Conservation (phyloP, 805 yeast genomes). For the Blastobotrys mokoenaii region DNA sequence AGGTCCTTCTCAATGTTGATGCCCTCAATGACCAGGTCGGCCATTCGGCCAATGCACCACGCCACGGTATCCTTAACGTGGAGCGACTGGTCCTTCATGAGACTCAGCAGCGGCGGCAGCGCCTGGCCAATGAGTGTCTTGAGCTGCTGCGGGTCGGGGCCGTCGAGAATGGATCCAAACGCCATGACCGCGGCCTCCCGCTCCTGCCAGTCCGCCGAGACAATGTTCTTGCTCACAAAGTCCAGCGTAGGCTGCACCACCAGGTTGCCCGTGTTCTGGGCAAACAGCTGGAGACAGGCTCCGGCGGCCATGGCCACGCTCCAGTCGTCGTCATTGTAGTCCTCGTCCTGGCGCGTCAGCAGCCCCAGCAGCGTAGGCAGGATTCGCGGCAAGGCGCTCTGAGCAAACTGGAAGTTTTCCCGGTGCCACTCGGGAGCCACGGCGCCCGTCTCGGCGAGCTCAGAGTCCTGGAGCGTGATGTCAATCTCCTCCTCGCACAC, state of each 20-base stretch:
- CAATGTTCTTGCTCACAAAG: constrained; percentile 72
- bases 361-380: constrained; percentile 77
- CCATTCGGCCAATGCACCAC: constrained; percentile 96
- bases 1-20: constrained; percentile 58
- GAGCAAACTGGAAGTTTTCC: constrained; percentile 69
- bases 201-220: constrained; percentile 61
- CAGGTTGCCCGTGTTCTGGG: constrained; percentile 79
- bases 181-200: constrained; percentile 99
- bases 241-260: constrained; percentile 78
- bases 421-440: constrained; percentile 38
- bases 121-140: constrained; percentile 71
- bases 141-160: constrained; percentile 72
- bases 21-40: constrained; percentile 75
- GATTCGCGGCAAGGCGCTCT: constrained; percentile 74
- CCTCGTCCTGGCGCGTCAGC: constrained; percentile 84
- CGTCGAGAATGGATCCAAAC: constrained; percentile 92
- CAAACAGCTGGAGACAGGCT: constrained; percentile 88
- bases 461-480: constrained; percentile 50
- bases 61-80: constrained; percentile 96
- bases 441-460: constrained; percentile 21
- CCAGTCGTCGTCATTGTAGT: constrained; percentile 92
- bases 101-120: constrained; percentile 60
- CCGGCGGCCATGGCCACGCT: constrained; percentile 98
- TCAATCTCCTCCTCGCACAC: constrained; percentile 97
- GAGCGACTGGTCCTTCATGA: constrained; percentile 66